Base-by-base conservation (phyloP, 2,329 filamentous ascomycete genomes). In the Diaporthe eres region DNA sequence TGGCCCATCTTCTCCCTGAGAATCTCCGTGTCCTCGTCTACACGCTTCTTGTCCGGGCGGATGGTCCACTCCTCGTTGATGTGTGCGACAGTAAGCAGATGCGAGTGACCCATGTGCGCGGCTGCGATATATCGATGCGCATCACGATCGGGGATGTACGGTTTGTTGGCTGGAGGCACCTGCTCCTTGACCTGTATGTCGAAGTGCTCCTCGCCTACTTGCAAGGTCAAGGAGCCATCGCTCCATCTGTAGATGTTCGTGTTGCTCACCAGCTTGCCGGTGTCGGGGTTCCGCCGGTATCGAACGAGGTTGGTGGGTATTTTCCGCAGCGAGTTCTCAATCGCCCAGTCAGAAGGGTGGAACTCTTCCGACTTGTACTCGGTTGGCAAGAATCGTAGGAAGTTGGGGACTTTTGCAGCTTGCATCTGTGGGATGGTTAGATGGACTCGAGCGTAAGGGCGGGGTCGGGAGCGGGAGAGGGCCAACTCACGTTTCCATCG, bases 121-220 rank as follows among this genome's bases (percentile, higher is more conserved):
- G 93, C 92, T 2, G 92, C 92, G 10, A 94, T 90, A 80, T 96
- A 96, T 79, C 93, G 94, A 83, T 94, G 93, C 9, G 92, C 91
- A 79, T 96, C 94, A 77, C 93, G 90, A 39, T 91, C 87, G 79
- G 92, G 90, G 76, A 92, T 87, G 85, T 94, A 94, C 2, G 89
- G 87, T 80, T 92, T 90, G 80, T 87, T 85, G 17, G 85, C 85
- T 2, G 88, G 86, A 2, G 93, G 93, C 2, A 93, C 93, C 65
- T 95, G 90, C 34, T 88, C 85, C 84, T 94, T 95, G 79, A 90
- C 92, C 77, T 92, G 89, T 61, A 96, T 89, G 80, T 95, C 93
- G 86, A 93, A 96, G 80, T 96, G 94, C 78, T 92, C 91, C 76
- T 91, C 92, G 19, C 94, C 94, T 34, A 96, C 87, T n/a, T 93